Evolutionary conservation across 495 filamentous ascomycete genomes (phyloP), one percentile per base, ranked within the genome.

Genomic region (Podospora didyma): DNA sequence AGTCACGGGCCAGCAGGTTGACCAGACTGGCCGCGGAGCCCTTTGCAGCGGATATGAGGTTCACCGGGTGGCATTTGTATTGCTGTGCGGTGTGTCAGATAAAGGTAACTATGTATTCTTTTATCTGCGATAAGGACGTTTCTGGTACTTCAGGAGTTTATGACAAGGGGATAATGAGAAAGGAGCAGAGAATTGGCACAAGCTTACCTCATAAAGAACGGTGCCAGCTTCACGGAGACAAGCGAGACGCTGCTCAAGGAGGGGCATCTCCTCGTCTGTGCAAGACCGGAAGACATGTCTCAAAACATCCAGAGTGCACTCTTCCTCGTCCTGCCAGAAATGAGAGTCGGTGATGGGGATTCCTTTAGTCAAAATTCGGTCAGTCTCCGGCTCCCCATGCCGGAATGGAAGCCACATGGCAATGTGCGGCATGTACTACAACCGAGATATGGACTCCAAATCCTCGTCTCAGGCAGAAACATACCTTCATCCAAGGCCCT

Each of bases 301-400:
- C 17, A 96, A 71, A 22, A 87, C 65, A 9, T 89, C 86, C 24
- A 93, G 81, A 2, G 89, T 88, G 67, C 86, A 96, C 60, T 85
- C 81, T 11, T 84, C 79, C 62, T 89, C 83, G 64, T 91, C 81
- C 42, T 84, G 77, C 94, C 94, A 97, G 68, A 91, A 97, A 47
- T 86, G 80, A 6, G 94, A 87, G 47, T 80, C 88, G 9, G 92
- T 96, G 53, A 97, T 96, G 20, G 91, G 92, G 41, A 97, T 89
- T 57, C 78, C 89, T 92, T 62, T 46, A 70, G 19, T 48, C 42
- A 45, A 37, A 37, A 11, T 24, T 22, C 51, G 31, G 56, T 42
- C 12, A 42, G n/a, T 42, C n/a, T 10, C n/a, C 12, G n/a, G 39
- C 5, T 42, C n/a, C 39, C 39, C 7, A 16, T 17, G 39, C 9